Evolutionary conservation across 1,139 yeast species (phyloP), one percentile per base, ranked within the genome.

Genomic region (Casaregolazyma suthepensis): DNA sequence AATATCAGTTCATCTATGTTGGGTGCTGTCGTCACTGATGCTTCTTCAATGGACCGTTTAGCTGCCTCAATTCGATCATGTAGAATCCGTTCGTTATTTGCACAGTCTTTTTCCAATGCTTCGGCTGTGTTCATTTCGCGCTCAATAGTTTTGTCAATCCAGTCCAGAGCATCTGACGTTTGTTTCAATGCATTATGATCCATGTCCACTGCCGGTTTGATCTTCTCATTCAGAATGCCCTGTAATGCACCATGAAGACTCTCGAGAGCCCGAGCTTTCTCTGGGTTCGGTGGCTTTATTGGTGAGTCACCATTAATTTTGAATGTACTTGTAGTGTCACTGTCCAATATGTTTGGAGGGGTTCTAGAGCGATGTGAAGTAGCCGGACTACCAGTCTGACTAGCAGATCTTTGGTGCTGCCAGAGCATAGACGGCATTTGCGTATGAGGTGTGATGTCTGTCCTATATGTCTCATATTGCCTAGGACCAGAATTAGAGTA

Each of bases 1-100:
- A 72, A 68, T 1, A 78, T 68, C 3, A 71, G 60, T 12, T 72
- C 73, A 53, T 78, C 82, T 2, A 76, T 62, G 29, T 73, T 63
- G 6, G 72, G 70, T n/a, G 63, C 67, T n/a, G 63, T 61, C 40
- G 62, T 58, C 18, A 55, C 52, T 5, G 63, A 54, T 0, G 77
- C 71, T 4, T 66, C 63, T 0, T 54, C 48, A n/a, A 71, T 68
- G 6, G 70, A 69, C 5, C 58, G 51, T 17, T 64, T 57, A 6
- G 73, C 71, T 43, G 65, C 66, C 4, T 48, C 59, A 5, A 66
- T 64, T 46, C 66, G 64, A 9, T 63, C 63, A 0, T 54, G 57
- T 5, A 79, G 56, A 0, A 71, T 60, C 2, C 54, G 22, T 18
- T 64, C 65, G 52, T 78, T 76, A 38, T 63, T 63, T 7, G 61